These are phyloP conservation scores for Spencermartinsiella europaea DNA, from an alignment of 805 yeast genomes.

Conservation along the genomic window DNA sequence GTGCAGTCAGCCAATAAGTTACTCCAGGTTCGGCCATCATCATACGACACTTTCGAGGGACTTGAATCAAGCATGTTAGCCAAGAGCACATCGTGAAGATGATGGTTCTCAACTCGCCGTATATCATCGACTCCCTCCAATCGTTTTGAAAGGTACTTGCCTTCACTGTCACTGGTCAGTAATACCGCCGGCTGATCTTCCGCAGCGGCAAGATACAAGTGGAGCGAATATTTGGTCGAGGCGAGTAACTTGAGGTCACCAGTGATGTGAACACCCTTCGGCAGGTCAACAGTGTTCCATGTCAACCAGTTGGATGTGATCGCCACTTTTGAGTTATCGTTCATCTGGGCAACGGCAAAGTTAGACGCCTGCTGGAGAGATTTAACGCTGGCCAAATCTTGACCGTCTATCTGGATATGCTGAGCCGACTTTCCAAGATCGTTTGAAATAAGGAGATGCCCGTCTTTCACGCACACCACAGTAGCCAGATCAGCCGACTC, in stretches of 20 bases:
- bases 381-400: slow-evolving; percentile 9
- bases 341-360: slow-evolving; percentile 28
- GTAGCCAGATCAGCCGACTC: slow-evolving; percentile 29
- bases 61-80: slow-evolving; percentile 34
- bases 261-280: slow-evolving; percentile 22
- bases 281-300: slow-evolving; percentile 36
- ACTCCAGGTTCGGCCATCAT: slow-evolving; percentile 37
- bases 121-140: slow-evolving; percentile 37
- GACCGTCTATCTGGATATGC: slow-evolving; percentile 31
- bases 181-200: slow-evolving; percentile 13
- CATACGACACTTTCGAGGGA: slow-evolving; percentile 33
- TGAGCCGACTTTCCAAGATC: slow-evolving; percentile 41
- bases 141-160: slow-evolving; percentile 45
- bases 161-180: slow-evolving; percentile 44
- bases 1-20: slow-evolving; percentile 26
- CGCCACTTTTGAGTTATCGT: slow-evolving; percentile 28
- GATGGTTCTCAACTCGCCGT: slow-evolving; percentile 39
- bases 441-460: slow-evolving; percentile 36
- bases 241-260: slow-evolving; percentile 27
- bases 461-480: slow-evolving; percentile 39
- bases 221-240: slow-evolving; percentile 40
- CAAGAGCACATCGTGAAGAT: slow-evolving; percentile 59
- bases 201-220: slow-evolving; percentile 37
- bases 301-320: slow-evolving; percentile 30
- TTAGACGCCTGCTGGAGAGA: slow-evolving; percentile 21